Conservation (phyloP, 768 basidiomycete species). For the Amanita rimosa region DNA sequence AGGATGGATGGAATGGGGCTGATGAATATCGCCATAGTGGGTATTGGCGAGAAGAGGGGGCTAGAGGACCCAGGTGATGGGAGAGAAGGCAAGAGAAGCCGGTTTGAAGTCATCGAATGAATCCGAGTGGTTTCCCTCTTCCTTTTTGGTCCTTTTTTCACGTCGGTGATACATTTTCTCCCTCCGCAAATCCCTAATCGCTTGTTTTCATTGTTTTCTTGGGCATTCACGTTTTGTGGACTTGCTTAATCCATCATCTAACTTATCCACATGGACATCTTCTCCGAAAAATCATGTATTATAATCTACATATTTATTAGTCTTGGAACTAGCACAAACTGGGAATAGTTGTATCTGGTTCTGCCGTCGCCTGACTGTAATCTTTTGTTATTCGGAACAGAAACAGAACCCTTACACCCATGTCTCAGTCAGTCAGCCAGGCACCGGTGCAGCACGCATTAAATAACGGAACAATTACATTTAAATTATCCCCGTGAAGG, state of each 20-base stretch:
- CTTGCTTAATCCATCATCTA: not conserved
- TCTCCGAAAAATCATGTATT: too few relatives aligned
- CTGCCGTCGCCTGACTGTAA: too few relatives aligned
- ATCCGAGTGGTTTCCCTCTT: not conserved
- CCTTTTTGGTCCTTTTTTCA: not conserved
- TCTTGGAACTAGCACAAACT: too few relatives aligned
- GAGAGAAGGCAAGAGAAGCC: conserved; percentile 43
- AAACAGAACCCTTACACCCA: too few relatives aligned
- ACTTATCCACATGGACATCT: not conserved
- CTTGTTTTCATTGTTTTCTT: not conserved
- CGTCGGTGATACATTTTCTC: not conserved
- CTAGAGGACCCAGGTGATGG: conserved; percentile 20
- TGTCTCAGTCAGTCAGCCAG: too few relatives aligned
- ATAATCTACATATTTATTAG: too few relatives aligned
- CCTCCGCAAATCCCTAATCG: too few relatives aligned
- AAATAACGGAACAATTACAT: too few relatives aligned
- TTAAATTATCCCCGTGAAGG: too few relatives aligned
- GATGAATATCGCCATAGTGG: not conserved
- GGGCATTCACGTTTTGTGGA: not conserved
- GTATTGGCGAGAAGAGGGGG: conserved; percentile 2
- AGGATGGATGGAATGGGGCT: conserved; percentile 5
- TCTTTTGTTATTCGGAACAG: too few relatives aligned
- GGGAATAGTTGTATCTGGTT: too few relatives aligned
- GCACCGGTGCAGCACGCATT: too few relatives aligned
- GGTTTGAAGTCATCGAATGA: conserved; percentile 53